phyloP scores from a whole-genome alignment of 441 rosid species.

The Mallotus repandus region DNA sequence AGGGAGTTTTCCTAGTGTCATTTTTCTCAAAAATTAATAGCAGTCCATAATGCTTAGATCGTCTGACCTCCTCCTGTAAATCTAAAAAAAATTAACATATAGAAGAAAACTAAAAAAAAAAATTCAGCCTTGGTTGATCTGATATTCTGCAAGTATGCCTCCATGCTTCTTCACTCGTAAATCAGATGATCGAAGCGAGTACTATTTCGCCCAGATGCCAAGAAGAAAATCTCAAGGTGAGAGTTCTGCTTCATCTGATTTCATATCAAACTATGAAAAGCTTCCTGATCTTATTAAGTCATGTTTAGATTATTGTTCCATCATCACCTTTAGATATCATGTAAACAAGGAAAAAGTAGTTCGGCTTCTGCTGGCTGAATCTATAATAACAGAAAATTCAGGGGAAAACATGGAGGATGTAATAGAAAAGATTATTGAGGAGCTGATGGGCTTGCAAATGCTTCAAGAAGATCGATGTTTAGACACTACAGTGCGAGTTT shows the following conservation, averaged over 20 bases:
- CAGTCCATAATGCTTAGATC: too few species aligned
- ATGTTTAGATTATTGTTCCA: slow-evolving; percentile 16
- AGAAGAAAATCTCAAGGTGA: neutral
- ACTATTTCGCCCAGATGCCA: slow-evolving; percentile 5
- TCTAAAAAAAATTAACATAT: too few species aligned
- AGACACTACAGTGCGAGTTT: neutral
- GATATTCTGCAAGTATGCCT: slow-evolving; percentile 1
- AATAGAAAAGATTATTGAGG: slow-evolving; percentile 10
- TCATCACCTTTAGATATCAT: neutral
- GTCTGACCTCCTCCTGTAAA: too few species aligned
- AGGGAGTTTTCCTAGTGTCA: too few species aligned
- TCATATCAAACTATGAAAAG: slow-evolving; percentile 1
- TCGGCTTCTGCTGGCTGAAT: slow-evolving; percentile 19
- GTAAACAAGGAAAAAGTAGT: slow-evolving; percentile 6
- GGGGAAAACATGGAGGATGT: slow-evolving; percentile 18
- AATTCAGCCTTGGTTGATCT: neutral
- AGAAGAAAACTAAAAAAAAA: neutral
- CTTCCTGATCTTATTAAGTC: slow-evolving; percentile 15
- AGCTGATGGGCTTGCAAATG: slow-evolving; percentile 5
- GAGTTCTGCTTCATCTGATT: neutral
- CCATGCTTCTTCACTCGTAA: slow-evolving; percentile 6
- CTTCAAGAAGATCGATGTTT: neutral
- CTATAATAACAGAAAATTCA: slow-evolving; percentile 8
- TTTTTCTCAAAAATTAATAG: too few species aligned
- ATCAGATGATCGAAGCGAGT: slow-evolving; percentile 3